These are phyloP conservation scores for Benincasa hispida DNA, from an alignment of 306 rosid genomes.

Conservation along the genomic window DNA sequence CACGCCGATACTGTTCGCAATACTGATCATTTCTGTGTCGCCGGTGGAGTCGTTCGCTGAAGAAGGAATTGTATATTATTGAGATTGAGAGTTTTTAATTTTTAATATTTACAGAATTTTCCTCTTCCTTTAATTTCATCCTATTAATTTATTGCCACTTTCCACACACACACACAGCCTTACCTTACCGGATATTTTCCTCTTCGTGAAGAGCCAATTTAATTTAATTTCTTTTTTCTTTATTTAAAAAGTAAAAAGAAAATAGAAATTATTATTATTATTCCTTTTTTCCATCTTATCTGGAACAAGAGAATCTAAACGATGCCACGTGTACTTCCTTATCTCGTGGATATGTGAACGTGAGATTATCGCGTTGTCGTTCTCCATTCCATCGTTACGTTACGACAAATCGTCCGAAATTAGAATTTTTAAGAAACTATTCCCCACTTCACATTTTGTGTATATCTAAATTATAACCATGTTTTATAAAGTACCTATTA, in stretches of 20 bases:
- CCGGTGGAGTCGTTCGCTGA: not conserved
- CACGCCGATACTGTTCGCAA: not conserved
- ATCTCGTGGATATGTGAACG: not conserved
- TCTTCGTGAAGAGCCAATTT: not conserved
- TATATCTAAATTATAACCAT: not conserved
- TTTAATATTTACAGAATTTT: not conserved
- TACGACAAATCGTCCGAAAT: not conserved
- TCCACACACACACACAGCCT: not conserved
- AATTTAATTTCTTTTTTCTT: not conserved
- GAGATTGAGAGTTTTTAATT: not conserved
- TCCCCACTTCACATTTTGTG: not conserved
- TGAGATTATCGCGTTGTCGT: not conserved
- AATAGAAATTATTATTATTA: not conserved
- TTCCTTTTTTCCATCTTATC: not conserved
- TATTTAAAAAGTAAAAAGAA: not conserved
- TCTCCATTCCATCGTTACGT: not conserved
- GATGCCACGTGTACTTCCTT: constrained; percentile 7
- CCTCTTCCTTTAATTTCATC: not conserved
- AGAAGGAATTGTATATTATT: not conserved
- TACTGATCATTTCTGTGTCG: not conserved
- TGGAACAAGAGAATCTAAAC: not conserved
- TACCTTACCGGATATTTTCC: not conserved
- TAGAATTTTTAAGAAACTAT: not conserved
- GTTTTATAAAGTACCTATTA: not conserved
- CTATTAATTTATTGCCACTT: not conserved